A percentile compares a stretch with the other conserved stretches of the same genome.
Conservation (phyloP, 2,329 filamentous ascomycete genomes). For the Ceratocystis lukuohia region DNA sequence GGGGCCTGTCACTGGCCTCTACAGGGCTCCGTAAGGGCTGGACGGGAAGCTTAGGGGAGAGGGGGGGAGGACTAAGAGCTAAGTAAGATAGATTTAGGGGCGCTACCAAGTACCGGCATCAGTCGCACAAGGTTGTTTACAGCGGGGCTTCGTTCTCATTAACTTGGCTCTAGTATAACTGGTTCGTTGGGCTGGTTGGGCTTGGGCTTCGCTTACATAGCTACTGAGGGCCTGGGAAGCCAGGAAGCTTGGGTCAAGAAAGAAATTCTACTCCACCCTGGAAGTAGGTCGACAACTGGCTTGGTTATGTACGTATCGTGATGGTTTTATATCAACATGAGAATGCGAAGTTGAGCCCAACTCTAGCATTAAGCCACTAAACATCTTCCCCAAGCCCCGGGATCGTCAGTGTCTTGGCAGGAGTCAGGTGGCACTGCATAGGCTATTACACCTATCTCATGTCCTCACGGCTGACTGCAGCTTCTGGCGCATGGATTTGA, state of each 20-base stretch:
- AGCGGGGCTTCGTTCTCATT: neutral
- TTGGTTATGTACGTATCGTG: neutral
- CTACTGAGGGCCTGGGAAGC: neutral
- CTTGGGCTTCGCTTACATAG: neutral
- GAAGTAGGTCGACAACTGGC: neutral
- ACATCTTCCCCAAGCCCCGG: neutral
- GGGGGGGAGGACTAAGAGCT: neutral
- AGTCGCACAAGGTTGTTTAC: conserved; percentile 1
- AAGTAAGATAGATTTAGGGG: neutral
- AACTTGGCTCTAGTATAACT: neutral
- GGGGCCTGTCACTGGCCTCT: neutral
- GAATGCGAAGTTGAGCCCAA: too few relatives aligned
- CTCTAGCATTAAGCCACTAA: neutral
- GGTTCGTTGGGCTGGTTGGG: neutral
- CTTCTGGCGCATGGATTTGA: neutral
- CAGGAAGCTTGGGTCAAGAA: conserved; percentile 1
- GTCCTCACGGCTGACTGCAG: neutral
- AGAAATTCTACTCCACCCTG: neutral
- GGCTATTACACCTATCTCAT: neutral
- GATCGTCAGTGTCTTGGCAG: neutral
- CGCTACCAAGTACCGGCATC: neutral
- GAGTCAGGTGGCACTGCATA: neutral
- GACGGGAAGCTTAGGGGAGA: neutral
- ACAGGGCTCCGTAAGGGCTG: neutral
- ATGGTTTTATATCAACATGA: too few relatives aligned